phyloP scores from a whole-genome alignment of 2,329 filamentous ascomycete genomes.

The Gliomastix tumulicola region DNA sequence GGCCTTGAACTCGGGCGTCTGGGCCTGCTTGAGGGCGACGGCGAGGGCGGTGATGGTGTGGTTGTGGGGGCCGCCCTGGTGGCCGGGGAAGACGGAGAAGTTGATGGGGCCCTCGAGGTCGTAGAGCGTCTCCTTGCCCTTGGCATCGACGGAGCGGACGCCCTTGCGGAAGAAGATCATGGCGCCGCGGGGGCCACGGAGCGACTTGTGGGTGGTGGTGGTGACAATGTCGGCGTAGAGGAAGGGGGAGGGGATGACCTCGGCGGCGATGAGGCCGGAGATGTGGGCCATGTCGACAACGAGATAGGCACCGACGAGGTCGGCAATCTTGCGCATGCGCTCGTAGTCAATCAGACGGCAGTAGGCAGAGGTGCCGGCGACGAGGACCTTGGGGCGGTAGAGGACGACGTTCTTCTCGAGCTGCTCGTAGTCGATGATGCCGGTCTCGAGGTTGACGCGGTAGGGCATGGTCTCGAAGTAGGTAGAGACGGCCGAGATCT shows the following conservation, averaged over 20 bases:
- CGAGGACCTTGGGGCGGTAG: constrained; percentile 92
- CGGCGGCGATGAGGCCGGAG: constrained; percentile 87
- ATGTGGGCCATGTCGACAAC: constrained; percentile 99
- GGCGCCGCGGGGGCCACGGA: constrained; percentile 92
- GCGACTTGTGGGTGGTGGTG: constrained; percentile 98
- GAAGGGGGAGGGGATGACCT: constrained; percentile 91
- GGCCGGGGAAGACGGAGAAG: constrained; percentile 97
- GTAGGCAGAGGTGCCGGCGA: constrained; percentile 96
- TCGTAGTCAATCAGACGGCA: constrained; percentile 96
- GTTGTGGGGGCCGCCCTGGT: constrained; percentile 98
- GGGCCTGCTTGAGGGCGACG: constrained; percentile 91
- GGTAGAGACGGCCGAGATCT: constrained; percentile 96
- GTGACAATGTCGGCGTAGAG: constrained; percentile 91
- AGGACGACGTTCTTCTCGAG: constrained; percentile 85
- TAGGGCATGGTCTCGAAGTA: constrained; percentile 99
- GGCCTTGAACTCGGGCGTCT: constrained; percentile 80
- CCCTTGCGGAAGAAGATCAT: constrained; percentile 99
- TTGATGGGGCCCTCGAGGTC: constrained; percentile 96
- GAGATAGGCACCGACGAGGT: constrained; percentile 89
- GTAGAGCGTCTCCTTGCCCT: constrained; percentile 87
- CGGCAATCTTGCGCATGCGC: constrained; percentile 92
- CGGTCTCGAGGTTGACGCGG: constrained; percentile 80
- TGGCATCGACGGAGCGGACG: constrained; percentile 80
- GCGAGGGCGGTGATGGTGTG: constrained; percentile 97
- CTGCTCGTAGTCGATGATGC: constrained; percentile 93